Conservation (phyloP, 176 grass and related monocot species). For the Hsuehochloa calcarea region DNA sequence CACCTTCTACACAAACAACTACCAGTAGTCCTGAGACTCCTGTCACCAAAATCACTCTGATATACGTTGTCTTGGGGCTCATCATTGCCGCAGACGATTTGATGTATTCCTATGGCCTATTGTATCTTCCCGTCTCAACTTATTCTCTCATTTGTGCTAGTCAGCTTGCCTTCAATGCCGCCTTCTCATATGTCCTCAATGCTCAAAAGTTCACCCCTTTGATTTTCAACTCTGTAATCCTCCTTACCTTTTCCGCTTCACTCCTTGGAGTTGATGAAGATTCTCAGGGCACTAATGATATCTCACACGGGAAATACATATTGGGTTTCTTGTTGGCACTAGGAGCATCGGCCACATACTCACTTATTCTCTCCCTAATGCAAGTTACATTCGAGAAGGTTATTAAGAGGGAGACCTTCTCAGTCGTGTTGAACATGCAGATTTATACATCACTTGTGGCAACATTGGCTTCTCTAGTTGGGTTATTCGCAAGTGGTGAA, state of each 20-base stretch:
- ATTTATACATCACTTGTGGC: slow-evolving; percentile 68
- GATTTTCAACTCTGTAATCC: slow-evolving; percentile 74
- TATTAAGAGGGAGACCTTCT: slow-evolving; percentile 76
- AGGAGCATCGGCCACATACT: slow-evolving; percentile 81
- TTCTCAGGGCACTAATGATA: slow-evolving; percentile 30
- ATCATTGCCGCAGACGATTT: slow-evolving; percentile 78
- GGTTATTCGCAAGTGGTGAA: slow-evolving; percentile 79
- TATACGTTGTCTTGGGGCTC: slow-evolving; percentile 74
- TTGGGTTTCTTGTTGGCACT: slow-evolving; percentile 69
- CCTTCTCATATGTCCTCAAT: slow-evolving; percentile 87
- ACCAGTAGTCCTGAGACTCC: slow-evolving; percentile 30
- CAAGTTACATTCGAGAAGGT: slow-evolving; percentile 82
- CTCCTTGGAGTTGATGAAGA: slow-evolving; percentile 65
- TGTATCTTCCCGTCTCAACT: slow-evolving; percentile 88
- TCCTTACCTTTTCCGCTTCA: slow-evolving; percentile 76
- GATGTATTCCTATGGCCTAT: slow-evolving; percentile 91
- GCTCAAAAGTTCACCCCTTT: slow-evolving; percentile 71
- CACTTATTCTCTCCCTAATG: slow-evolving; percentile 94
- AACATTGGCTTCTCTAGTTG: slow-evolving; percentile 53
- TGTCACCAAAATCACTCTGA: slow-evolving; percentile 41
- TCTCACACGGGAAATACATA: slow-evolving; percentile 45
- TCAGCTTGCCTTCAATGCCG: slow-evolving; percentile 85
- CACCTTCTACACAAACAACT: slow-evolving; percentile 28
- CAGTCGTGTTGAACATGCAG: slow-evolving; percentile 67
- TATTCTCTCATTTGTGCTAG: slow-evolving; percentile 93